phyloP scores from a whole-genome alignment of 2,329 filamentous ascomycete species.

The Dactylellina parvicollis region DNA sequence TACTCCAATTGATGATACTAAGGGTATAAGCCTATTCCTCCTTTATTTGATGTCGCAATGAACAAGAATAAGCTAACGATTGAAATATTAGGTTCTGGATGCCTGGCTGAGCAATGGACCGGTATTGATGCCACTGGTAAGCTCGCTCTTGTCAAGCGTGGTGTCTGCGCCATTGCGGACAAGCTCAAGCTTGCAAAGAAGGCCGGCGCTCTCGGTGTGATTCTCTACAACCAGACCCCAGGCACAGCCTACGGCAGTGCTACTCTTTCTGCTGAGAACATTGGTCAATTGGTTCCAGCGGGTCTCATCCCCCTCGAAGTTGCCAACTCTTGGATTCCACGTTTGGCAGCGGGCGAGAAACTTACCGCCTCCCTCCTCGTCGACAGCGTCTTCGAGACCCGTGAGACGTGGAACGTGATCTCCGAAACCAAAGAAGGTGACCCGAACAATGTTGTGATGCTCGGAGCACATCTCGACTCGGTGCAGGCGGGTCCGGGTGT shows the following conservation, averaged over 20 bases:
- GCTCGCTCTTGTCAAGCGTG: slow-evolving; percentile 64
- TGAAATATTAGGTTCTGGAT: slow-evolving; percentile 59
- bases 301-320: slow-evolving; percentile 61
- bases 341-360: slow-evolving; percentile 58
- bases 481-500: slow-evolving; percentile 70
- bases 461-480: slow-evolving; percentile 71
- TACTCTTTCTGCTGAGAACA: slow-evolving; percentile 52
- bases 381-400: slow-evolving; percentile 57
- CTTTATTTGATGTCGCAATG: neutral
- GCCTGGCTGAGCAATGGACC: slow-evolving; percentile 64
- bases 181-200: slow-evolving; percentile 64
- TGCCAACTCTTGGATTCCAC: slow-evolving; percentile 61
- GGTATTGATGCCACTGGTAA: slow-evolving; percentile 64
- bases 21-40: slow-evolving; percentile 42
- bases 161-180: slow-evolving; percentile 62
- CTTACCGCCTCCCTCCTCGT: slow-evolving; percentile 49
- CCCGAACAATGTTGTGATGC: slow-evolving; percentile 68
- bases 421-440: slow-evolving; percentile 69
- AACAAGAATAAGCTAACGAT: slow-evolving; percentile 3
- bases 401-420: slow-evolving; percentile 65
- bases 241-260: slow-evolving; percentile 67
- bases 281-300: slow-evolving; percentile 58
- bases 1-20: slow-evolving; percentile 61
- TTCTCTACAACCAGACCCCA: slow-evolving; percentile 65
- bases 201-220: slow-evolving; percentile 63